These are phyloP conservation scores for Candida pseudoglaebosa DNA, from an alignment of 805 yeast species.

Conservation along the genomic window DNA sequence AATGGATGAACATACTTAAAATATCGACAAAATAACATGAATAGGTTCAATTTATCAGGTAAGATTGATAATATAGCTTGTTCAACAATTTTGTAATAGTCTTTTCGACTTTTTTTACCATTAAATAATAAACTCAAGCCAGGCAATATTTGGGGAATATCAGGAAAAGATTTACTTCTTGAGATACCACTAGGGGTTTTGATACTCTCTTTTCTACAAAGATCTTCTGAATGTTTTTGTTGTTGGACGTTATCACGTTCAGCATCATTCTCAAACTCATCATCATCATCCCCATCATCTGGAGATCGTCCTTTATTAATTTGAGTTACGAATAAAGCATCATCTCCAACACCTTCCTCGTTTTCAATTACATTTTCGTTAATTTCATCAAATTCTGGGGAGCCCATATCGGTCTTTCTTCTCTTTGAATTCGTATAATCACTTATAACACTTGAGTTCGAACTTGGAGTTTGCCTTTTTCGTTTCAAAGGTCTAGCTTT, in stretches of 20 bases:
- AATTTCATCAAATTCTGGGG: not conserved
- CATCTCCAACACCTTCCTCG: slow-evolving; percentile 6
- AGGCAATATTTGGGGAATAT: slow-evolving; percentile 13
- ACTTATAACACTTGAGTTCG: slow-evolving; percentile 2
- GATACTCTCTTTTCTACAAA: too few relatives aligned
- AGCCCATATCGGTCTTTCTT: not conserved
- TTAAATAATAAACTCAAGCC: slow-evolving; percentile 20
- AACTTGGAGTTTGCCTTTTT: slow-evolving; percentile 8
- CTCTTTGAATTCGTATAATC: slow-evolving; percentile 1
- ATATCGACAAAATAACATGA: slow-evolving; percentile 26
- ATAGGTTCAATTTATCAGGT: slow-evolving; percentile 24
- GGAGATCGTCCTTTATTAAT: not conserved
- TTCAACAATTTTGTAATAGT: slow-evolving; percentile 25
- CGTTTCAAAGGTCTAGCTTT: slow-evolving; percentile 14
- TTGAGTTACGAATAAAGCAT: slow-evolving; percentile 7
- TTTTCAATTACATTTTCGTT: slow-evolving; percentile 1
- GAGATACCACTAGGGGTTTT: too few relatives aligned
- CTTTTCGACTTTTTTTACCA: slow-evolving; percentile 16
- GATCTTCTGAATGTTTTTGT: too few relatives aligned
- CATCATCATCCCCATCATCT: slow-evolving; percentile 7
- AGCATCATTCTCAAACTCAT: slow-evolving; percentile 1
- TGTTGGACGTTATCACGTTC: too few relatives aligned
- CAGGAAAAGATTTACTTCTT: too few relatives aligned
- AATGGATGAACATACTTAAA: slow-evolving; percentile 40
- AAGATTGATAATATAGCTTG: slow-evolving; percentile 24